These are phyloP conservation scores for Cryptococcus amylolentus DNA, from an alignment of 1,284 basidiomycete species.

Conservation along the genomic window DNA sequence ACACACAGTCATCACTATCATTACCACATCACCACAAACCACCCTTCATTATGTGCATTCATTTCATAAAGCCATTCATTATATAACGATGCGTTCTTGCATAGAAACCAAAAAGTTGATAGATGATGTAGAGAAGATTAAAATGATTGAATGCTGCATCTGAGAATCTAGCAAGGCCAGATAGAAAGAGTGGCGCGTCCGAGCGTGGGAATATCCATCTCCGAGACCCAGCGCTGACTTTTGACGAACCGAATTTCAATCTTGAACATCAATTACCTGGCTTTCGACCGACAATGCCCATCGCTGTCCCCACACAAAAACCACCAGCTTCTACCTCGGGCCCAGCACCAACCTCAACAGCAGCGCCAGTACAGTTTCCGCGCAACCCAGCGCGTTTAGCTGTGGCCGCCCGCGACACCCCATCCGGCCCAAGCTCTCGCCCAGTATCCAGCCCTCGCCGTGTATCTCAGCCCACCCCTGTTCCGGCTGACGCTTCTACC, in stretches of 20 bases:
- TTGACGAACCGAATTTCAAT: too few species aligned
- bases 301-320: not conserved
- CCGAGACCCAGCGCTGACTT: too few species aligned
- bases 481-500: not conserved
- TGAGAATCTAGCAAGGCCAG: too few species aligned
- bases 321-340: not conserved
- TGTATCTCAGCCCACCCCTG: not conserved
- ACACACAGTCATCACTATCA: constrained; percentile 1
- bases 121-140: too few species aligned
- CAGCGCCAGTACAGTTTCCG: not conserved
- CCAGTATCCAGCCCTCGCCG: not conserved
- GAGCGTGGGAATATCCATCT: too few species aligned
- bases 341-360: not conserved
- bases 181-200: too few species aligned
- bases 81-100: constrained; percentile 2
- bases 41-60: not conserved
- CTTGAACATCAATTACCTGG: too few species aligned
- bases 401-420: not conserved
- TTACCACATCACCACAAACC: too few species aligned
- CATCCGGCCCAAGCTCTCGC: too few species aligned
- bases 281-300: not conserved
- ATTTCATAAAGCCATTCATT: constrained; percentile 1
- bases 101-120: too few species aligned
- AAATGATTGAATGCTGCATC: too few species aligned
- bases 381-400: not conserved